A percentile compares a stretch with the other conserved stretches of the same genome.
Conservation (phyloP, 257 asterid genomes). For the Scutellaria barbata region DNA sequence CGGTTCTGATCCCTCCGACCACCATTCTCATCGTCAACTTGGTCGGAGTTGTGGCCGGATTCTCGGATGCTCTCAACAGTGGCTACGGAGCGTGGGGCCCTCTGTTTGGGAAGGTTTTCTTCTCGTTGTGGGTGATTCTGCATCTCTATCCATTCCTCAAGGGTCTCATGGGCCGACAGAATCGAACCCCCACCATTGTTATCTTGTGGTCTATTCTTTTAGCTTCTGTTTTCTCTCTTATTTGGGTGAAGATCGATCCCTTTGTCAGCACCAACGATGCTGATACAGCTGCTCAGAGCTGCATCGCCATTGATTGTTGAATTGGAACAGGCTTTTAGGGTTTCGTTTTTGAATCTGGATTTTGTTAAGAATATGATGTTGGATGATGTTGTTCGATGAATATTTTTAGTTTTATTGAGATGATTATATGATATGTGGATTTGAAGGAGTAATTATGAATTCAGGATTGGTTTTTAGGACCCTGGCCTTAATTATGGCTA, state of each 20-base stretch:
- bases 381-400: not conserved
- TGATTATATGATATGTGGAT: not conserved
- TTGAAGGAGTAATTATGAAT: not conserved
- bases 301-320: conserved; percentile 89
- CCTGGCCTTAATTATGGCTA: not conserved
- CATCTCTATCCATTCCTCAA: conserved; percentile 95
- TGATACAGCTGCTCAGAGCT: conserved; percentile 58
- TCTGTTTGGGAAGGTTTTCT: conserved; percentile 86
- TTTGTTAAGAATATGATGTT: conserved; percentile 26
- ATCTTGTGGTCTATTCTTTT: conserved; percentile 89
- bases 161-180: conserved; percentile 94
- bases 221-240: conserved; percentile 94
- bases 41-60: conserved; percentile 96
- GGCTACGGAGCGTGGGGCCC: conserved; percentile 98
- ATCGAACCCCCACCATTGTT: conserved; percentile 90
- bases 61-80: conserved; percentile 87
- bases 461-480: not conserved
- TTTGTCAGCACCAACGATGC: conserved; percentile 63
- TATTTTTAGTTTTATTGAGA: not conserved
- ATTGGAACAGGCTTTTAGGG: not conserved
- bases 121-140: conserved; percentile 89
- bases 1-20: conserved; percentile 93
- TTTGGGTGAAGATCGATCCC: conserved; percentile 95
- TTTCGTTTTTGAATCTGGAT: conserved; percentile 23
- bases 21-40: conserved; percentile 75